Percentiles rank a stretch among this genome's conserved stretches.
Conservation (phyloP, 2,329 filamentous ascomycete species). For the Kalaharituber pfeilii region DNA sequence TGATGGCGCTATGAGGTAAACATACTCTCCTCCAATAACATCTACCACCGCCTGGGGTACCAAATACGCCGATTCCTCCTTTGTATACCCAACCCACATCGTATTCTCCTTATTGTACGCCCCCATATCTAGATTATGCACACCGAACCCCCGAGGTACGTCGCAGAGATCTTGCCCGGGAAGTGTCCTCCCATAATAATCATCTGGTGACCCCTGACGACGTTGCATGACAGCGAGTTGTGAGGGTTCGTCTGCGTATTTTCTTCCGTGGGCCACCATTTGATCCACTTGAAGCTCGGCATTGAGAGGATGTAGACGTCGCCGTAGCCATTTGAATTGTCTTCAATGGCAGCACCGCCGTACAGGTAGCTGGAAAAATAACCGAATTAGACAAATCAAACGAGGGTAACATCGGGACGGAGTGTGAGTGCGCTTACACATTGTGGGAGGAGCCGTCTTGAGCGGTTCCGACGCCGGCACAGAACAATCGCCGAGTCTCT, state of each 20-base stretch:
- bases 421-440: conserved; percentile 32
- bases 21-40: conserved; percentile 34
- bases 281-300: conserved; percentile 47
- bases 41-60: conserved; percentile 37
- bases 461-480: conserved; percentile 43
- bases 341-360: conserved; percentile 37
- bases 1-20: neutral
- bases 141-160: conserved; percentile 35
- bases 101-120: conserved; percentile 32
- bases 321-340: conserved; percentile 37
- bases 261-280: conserved; percentile 33
- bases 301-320: conserved; percentile 46
- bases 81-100: conserved; percentile 36
- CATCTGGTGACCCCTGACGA: conserved; percentile 42
- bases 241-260: conserved; percentile 32
- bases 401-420: neutral
- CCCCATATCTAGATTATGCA: conserved; percentile 40
- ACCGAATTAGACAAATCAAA: too few relatives aligned
- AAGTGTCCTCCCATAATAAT: conserved; percentile 45
- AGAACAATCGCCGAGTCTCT: conserved; percentile 39
- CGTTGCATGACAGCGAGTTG: conserved; percentile 41
- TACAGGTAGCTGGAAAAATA: conserved; percentile 44
- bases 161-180: conserved; percentile 35
- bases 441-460: conserved; percentile 45
- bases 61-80: conserved; percentile 36